Evolutionary conservation across 2,329 filamentous ascomycete genomes (phyloP), one percentile per base, ranked within the genome.

Genomic region (Neonectria magnoliae): DNA sequence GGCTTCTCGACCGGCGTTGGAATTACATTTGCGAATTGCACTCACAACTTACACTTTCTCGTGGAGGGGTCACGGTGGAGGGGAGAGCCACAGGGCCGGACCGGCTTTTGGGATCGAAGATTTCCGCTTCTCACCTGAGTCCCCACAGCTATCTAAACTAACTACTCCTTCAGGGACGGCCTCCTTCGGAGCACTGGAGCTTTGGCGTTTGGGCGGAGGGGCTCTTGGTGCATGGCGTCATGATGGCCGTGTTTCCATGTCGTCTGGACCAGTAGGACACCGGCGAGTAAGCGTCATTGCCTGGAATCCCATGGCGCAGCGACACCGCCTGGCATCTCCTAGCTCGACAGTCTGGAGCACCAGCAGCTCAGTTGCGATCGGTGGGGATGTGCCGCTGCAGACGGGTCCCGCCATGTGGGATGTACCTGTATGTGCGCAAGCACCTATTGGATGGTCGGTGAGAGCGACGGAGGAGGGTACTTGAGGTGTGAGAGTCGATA

Each of bases 251-350:
- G 38, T 11, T 42, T 10, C n/a, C 51, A 53, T 45, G 60, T 62
- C 60, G n/a, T n/a, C n/a, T n/a, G n/a, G 36, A 4, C 71, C 72
- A 75, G 72, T 75, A 66, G 56, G 51, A 74, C 60, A 59, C 62
- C 64, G 63, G 68, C 68, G 71, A 74, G 72, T 74, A 74, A 74
- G 72, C 72, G 72, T 73, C 72, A 74, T 74, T 72, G 42, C 51
- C 60, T 66, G 57, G 65, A 64, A 65, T 62, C 68, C 62, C 71
- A 72, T 73, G 71, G 72, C 57, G 51, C 54, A 52, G 60, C 64
- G 65, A 59, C 64, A 65, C 64, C 57, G 65, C 56, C 62, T 61
- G 56, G 60, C 51, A 71, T 56, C 64, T 56, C 56, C 57, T 56
- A 63, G 59, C 57, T 64, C 59, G 64, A 71, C 36, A 38, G 14